These are phyloP conservation scores for Russula compacta DNA, from an alignment of 768 basidiomycete genomes.

Conservation along the genomic window DNA sequence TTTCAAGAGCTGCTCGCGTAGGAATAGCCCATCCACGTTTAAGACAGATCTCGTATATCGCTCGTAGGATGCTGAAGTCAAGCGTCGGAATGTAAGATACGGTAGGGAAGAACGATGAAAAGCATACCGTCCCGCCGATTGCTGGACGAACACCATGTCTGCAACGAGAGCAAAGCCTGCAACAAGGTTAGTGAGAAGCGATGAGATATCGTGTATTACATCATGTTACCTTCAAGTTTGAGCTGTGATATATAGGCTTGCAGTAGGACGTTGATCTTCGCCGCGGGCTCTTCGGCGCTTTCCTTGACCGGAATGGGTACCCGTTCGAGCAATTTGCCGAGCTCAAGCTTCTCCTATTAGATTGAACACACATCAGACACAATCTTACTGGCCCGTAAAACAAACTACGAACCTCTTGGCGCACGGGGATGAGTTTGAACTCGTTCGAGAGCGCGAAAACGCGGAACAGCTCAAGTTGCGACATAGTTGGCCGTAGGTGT, in stretches of 20 bases:
- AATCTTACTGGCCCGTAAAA: conserved; percentile 2
- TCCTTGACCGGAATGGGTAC: conserved; percentile 98
- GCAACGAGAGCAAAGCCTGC: conserved; percentile 76
- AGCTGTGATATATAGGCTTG: conserved; percentile 93
- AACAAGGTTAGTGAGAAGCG: neutral
- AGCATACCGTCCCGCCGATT: conserved; percentile 82
- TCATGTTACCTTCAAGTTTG: conserved; percentile 66
- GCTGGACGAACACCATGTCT: conserved; percentile 94
- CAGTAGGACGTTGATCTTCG: conserved; percentile 94
- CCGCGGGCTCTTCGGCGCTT: conserved; percentile 88
- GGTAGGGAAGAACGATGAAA: neutral
- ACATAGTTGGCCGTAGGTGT: conserved; percentile 82
- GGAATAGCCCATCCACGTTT: conserved; percentile 98
- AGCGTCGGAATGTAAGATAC: conserved; percentile 1
- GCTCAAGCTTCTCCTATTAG: conserved; percentile 71
- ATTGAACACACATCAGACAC: neutral
- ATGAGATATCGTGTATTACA: neutral
- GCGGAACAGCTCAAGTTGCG: conserved; percentile 82
- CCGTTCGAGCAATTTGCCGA: conserved; percentile 81
- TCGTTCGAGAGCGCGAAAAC: conserved; percentile 95
- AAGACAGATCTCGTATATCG: conserved; percentile 95
- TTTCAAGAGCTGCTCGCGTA: conserved; percentile 79
- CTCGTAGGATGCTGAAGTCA: conserved; percentile 67
- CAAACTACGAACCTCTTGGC: conserved; percentile 43
- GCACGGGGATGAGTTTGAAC: conserved; percentile 85